These are phyloP conservation scores for Fusarium sp. DNA, from an alignment of 2,329 filamentous ascomycete species.

Conservation along the genomic window DNA sequence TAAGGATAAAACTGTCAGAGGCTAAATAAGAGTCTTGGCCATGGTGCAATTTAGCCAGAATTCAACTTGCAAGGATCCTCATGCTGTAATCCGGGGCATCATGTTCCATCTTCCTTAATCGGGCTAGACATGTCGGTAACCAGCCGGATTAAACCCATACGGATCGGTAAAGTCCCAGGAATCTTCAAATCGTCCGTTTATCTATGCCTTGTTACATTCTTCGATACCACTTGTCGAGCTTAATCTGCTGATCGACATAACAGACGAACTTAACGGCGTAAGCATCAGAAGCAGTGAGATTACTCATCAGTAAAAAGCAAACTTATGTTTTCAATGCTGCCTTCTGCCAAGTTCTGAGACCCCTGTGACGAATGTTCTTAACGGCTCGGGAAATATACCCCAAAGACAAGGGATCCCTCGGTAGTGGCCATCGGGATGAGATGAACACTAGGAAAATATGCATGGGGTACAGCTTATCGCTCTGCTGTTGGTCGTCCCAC, in stretches of 20 bases:
- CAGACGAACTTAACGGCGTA: too few species aligned
- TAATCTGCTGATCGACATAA: conserved; percentile 1
- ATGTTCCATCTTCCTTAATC: conserved; percentile 3
- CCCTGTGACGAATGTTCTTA: not conserved
- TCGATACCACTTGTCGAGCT: not conserved
- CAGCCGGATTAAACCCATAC: not conserved
- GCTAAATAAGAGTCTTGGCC: not conserved
- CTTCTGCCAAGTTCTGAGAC: not conserved
- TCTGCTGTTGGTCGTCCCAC: not conserved
- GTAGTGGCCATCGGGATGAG: not conserved
- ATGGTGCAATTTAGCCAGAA: not conserved
- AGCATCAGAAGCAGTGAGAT: not conserved
- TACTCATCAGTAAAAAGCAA: not conserved
- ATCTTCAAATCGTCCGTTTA: not conserved
- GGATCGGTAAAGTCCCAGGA: not conserved
- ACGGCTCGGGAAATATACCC: not conserved
- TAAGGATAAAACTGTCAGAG: not conserved
- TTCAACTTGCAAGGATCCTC: conserved; percentile 1
- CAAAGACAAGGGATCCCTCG: not conserved
- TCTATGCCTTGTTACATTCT: not conserved
- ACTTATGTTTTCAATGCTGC: not conserved
- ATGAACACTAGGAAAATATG: not conserved
- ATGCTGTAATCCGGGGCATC: not conserved
- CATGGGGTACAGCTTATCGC: not conserved
- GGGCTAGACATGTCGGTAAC: not conserved